Base-by-base conservation (phyloP, 371 early-diverging fungal species). In the Gilbertella persicaria region DNA sequence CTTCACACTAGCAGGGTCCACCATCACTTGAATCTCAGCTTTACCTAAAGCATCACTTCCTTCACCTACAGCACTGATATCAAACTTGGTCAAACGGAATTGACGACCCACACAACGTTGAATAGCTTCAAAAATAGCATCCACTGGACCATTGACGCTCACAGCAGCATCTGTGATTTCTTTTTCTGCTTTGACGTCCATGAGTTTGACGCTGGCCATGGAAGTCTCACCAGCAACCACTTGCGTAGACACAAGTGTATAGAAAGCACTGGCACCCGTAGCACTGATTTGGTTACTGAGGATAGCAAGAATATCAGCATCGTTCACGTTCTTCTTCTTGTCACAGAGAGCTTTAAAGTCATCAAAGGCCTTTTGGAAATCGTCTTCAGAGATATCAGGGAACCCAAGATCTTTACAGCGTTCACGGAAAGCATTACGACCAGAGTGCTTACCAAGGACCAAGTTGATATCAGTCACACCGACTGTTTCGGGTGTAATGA, bases 391-490 rank as follows among this genome's bases (percentile, higher is more conserved):
- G 50, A 89, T 71, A 42, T 84, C 83, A 12, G 66, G 67, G 64
- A 85, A 92, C n/a, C 94, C 90, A 29, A 97, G 79, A 41, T 87
- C 82, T 53, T 80, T 86, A 48, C 95, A 79, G 45, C 91, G 87
- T 26, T 85, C 79, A 30, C 87, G 81, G 83, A 97, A 89, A 2
- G 97, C 97, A 39, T 93, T 93, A 28, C 97, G 89, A 13, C 97
- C 97, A 54, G 96, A 96, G 65, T 95, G 95, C 74, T 97, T 97
- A 53, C 96, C 96, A 29, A 97, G 84, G 12, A 95, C 94, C 21
- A 97, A 71, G 58, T 86, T 80, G 60, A 86, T 82, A 44, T 90
- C 87, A 12, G 91, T 84, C 20, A 91, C 86, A 63, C 97, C 97
- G 4, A 97, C 90, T 19, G 88, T 85, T 43, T 88, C 93, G 7